Percentiles rank a stretch among this genome's conserved stretches.
These are phyloP conservation scores for Cercospora beticola DNA, from an alignment of 2,329 filamentous ascomycete genomes.

Conservation along the genomic window DNA sequence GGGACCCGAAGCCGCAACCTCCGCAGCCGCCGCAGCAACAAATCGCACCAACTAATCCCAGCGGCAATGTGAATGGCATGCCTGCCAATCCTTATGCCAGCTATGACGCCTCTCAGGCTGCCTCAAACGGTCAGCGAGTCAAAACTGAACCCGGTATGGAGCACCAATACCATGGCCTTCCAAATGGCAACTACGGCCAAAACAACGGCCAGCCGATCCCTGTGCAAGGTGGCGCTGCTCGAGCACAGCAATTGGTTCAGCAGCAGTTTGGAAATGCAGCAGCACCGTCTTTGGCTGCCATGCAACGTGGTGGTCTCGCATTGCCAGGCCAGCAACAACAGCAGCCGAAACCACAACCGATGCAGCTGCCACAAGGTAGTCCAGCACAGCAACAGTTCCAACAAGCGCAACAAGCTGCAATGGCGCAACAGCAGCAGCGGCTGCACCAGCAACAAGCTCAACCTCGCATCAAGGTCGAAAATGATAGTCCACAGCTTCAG, in stretches of 20 bases:
- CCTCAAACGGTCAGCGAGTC: slow-evolving; percentile 47
- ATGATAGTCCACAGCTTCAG: slow-evolving; percentile 30
- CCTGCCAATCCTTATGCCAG: slow-evolving; percentile 25
- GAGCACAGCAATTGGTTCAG: slow-evolving; percentile 56
- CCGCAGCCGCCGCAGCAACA: slow-evolving; percentile 41
- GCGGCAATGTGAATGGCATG: slow-evolving; percentile 24
- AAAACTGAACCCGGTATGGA: slow-evolving; percentile 53
- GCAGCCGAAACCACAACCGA: slow-evolving; percentile 34
- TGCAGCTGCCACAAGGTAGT: slow-evolving; percentile 41
- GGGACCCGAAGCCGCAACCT: slow-evolving; percentile 82
- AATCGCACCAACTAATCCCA: slow-evolving; percentile 33
- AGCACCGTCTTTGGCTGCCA: slow-evolving; percentile 65
- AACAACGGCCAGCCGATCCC: slow-evolving; percentile 18
- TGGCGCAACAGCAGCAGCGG: slow-evolving; percentile 37
- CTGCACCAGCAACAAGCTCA: slow-evolving; percentile 39
- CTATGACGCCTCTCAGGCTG: slow-evolving; percentile 33
- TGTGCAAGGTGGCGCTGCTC: slow-evolving; percentile 44
- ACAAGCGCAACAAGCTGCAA: slow-evolving; percentile 42
- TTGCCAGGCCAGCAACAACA: slow-evolving; percentile 35
- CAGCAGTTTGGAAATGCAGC: slow-evolving; percentile 63
- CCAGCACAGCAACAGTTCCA: slow-evolving; percentile 38
- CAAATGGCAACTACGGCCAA: slow-evolving; percentile 30
- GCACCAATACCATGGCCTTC: slow-evolving; percentile 34
- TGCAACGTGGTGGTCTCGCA: slow-evolving; percentile 43
- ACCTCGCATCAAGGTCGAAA: slow-evolving; percentile 40